A percentile compares a stretch with the other conserved stretches of the same genome.
Conservation (phyloP, 805 yeast species). For the Ogataea zsoltii region DNA sequence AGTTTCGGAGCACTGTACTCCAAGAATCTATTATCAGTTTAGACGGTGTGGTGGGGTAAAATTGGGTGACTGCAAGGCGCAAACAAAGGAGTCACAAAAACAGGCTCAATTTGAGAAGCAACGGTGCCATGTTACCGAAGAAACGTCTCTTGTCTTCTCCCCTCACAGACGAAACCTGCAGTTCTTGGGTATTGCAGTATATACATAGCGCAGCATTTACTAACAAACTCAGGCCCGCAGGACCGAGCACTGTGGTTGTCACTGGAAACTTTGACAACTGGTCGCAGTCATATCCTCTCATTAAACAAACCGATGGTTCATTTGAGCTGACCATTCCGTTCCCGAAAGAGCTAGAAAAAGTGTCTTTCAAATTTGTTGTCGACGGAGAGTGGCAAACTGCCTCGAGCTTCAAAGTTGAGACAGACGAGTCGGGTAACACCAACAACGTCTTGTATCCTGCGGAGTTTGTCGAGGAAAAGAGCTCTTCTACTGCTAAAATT, state of each 20-base stretch:
- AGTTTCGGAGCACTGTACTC: too few relatives aligned
- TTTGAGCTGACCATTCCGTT: slow-evolving; percentile 36
- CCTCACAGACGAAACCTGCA: too few relatives aligned
- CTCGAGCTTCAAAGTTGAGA: slow-evolving; percentile 40
- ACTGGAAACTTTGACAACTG: slow-evolving; percentile 64
- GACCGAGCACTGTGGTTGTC: slow-evolving; percentile 46
- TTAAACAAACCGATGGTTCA: slow-evolving; percentile 42
- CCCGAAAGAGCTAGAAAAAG: slow-evolving; percentile 24
- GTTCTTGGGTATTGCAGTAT: too few relatives aligned
- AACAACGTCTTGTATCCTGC: slow-evolving; percentile 48
- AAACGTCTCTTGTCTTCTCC: too few relatives aligned
- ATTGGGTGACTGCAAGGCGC: too few relatives aligned
- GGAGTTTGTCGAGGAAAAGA: slow-evolving; percentile 37
- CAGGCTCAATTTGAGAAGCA: too few relatives aligned
- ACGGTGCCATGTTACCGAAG: too few relatives aligned
- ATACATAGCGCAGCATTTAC: too few relatives aligned
- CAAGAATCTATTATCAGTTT: too few relatives aligned
- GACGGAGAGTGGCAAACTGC: slow-evolving; percentile 59
- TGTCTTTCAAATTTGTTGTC: slow-evolving; percentile 55
- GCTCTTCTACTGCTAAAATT: slow-evolving; percentile 33
- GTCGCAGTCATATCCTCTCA: slow-evolving; percentile 49
- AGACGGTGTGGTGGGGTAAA: not conserved
- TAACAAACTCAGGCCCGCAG: slow-evolving; percentile 32
- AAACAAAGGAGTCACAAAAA: too few relatives aligned
- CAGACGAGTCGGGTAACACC: slow-evolving; percentile 50